phyloP scores from a whole-genome alignment of 2,329 filamentous ascomycete genomes.

The Saccharata proteae region DNA sequence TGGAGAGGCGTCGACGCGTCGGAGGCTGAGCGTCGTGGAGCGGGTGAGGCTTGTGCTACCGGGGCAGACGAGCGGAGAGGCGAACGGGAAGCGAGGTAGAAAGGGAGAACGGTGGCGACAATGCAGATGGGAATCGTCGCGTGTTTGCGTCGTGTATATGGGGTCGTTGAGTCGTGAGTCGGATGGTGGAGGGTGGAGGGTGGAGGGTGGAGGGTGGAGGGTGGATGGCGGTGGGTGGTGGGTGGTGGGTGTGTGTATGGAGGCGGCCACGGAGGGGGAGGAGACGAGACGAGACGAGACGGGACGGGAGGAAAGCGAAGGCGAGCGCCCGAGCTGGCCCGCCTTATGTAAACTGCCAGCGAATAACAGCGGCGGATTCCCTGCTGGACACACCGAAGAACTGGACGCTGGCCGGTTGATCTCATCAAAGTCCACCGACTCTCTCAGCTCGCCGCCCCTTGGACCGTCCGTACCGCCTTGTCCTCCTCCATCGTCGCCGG shows the following conservation, averaged over 20 bases:
- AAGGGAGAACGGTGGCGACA: no score
- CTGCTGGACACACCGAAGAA: slow-evolving; percentile 3
- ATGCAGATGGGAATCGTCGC: no score
- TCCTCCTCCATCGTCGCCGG: no score
- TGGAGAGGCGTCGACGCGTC: slow-evolving; percentile 9
- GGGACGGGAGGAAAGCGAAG: no score
- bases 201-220: slow-evolving; percentile 1
- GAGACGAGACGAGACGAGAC: slow-evolving; percentile 7
- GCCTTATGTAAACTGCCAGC: background rate
- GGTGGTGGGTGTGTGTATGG: slow-evolving; percentile 5
- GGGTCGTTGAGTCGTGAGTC: slow-evolving; percentile 4
- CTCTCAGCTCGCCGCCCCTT: no score
- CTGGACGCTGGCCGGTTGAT: slow-evolving; percentile 3
- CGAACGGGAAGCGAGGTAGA: background rate
- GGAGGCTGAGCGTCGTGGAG: background rate
- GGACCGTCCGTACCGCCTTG: no score
- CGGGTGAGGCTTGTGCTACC: background rate
- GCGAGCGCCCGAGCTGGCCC: background rate
- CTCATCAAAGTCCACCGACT: no score
- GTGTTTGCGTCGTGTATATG: no score
- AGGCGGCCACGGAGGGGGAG: slow-evolving; percentile 5
- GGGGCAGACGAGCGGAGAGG: background rate
- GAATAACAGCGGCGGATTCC: no score
- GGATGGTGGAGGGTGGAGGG: slow-evolving; percentile 1
- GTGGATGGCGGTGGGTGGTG: slow-evolving; percentile 4